A percentile compares a stretch with the other conserved stretches of the same genome.
Evolutionary conservation across 2,329 filamentous ascomycete species (phyloP).

Genomic region (Davidsoniella eucalypti): DNA sequence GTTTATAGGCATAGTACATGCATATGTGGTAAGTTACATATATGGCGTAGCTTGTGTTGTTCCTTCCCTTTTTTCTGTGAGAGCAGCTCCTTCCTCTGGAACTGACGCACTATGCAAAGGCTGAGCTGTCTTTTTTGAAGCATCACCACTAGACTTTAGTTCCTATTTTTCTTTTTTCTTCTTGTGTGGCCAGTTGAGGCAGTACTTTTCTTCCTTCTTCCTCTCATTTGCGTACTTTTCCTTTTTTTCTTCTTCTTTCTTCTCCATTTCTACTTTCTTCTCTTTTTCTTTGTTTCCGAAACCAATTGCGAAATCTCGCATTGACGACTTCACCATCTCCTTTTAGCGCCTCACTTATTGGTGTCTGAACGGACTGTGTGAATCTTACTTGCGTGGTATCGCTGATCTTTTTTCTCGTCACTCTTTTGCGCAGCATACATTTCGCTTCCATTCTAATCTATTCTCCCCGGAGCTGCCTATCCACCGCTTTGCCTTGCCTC

Average conservation of each 20-base stretch:
- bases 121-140: constrained; percentile 8
- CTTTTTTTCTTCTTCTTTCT: constrained; percentile 18
- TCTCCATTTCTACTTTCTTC: background rate
- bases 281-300: background rate
- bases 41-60: background rate
- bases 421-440: background rate
- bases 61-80: constrained; percentile 1
- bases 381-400: background rate
- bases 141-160: background rate
- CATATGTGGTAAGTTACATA: background rate
- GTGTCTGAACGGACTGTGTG: background rate
- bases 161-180: constrained; percentile 1
- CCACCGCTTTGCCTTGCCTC: background rate
- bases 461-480: background rate
- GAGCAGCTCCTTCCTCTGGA: background rate
- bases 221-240: constrained; percentile 5
- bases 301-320: background rate
- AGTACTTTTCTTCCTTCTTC: background rate
- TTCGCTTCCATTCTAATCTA: background rate
- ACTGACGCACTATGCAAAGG: constrained; percentile 6
- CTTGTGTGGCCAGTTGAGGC: background rate
- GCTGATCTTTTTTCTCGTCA: background rate
- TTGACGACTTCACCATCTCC: background rate
- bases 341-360: background rate
- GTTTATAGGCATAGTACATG: too few relatives aligned